These are phyloP conservation scores for Aspergillus udagawae DNA, from an alignment of 2,329 filamentous ascomycete genomes.

Conservation along the genomic window DNA sequence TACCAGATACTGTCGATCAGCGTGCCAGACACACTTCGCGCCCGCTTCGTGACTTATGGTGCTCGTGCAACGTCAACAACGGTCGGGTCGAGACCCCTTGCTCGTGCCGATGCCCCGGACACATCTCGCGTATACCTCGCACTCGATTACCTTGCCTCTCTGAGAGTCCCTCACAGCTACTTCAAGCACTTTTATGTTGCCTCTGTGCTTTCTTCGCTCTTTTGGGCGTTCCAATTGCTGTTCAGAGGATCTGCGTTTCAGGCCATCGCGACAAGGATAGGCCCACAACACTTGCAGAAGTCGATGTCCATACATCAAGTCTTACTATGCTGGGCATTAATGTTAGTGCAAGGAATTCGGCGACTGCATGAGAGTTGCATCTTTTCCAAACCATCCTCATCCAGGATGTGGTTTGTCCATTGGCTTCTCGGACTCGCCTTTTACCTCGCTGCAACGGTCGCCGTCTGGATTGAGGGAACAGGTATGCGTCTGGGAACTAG, in stretches of 20 bases:
- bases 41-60: slow-evolving; percentile 59
- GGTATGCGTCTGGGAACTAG: slow-evolving; percentile 45
- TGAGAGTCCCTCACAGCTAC: slow-evolving; percentile 79
- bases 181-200: slow-evolving; percentile 83
- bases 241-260: slow-evolving; percentile 52
- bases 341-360: slow-evolving; percentile 70
- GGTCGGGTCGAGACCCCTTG: slow-evolving; percentile 11
- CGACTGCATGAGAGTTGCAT: slow-evolving; percentile 71
- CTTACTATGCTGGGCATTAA: slow-evolving; percentile 64
- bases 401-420: slow-evolving; percentile 80
- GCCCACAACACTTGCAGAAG: slow-evolving; percentile 26
- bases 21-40: slow-evolving; percentile 47
- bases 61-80: slow-evolving; percentile 43
- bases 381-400: slow-evolving; percentile 63
- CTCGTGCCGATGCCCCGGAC: slow-evolving; percentile 7
- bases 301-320: slow-evolving; percentile 62
- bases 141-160: slow-evolving; percentile 50
- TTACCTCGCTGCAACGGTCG: slow-evolving; percentile 69
- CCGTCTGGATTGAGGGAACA: slow-evolving; percentile 80
- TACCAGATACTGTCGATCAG: slow-evolving; percentile 48
- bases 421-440: slow-evolving; percentile 76
- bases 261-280: slow-evolving; percentile 43
- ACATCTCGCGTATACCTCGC: slow-evolving; percentile 17
- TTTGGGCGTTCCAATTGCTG: slow-evolving; percentile 68
- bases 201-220: slow-evolving; percentile 64